These are phyloP conservation scores for Blastobotrys elegans DNA, from an alignment of 1,139 yeast genomes.

Conservation along the genomic window DNA sequence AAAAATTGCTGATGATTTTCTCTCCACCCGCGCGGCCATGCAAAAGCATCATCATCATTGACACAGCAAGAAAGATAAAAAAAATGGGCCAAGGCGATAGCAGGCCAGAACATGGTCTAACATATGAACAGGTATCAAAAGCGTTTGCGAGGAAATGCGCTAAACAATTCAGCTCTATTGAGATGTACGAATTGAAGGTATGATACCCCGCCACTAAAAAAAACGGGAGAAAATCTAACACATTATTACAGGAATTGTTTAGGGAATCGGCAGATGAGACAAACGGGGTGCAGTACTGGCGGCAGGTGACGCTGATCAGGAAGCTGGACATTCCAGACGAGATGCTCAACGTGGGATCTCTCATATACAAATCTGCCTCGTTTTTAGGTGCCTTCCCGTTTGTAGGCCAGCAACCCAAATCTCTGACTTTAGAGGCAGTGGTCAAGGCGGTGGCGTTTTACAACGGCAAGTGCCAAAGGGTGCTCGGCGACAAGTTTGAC, in stretches of 20 bases:
- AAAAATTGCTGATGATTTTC: not conserved
- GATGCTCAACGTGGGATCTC: constrained; percentile 29
- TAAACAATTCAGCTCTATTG: constrained; percentile 37
- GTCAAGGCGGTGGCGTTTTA: constrained; percentile 42
- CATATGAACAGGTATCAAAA: constrained; percentile 32
- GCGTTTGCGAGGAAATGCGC: constrained; percentile 37
- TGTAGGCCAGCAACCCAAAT: constrained; percentile 31
- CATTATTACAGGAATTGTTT: constrained; percentile 19
- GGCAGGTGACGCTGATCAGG: constrained; percentile 29
- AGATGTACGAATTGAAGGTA: constrained; percentile 37
- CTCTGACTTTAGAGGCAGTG: constrained; percentile 41
- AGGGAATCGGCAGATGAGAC: constrained; percentile 24
- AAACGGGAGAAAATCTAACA: not conserved
- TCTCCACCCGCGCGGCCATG: too few species aligned
- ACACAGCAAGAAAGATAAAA: not conserved
- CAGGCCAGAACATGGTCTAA: constrained; percentile 16
- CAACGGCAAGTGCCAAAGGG: constrained; percentile 33
- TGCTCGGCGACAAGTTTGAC: constrained; percentile 35
- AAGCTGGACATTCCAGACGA: constrained; percentile 26
- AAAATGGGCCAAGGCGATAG: constrained; percentile 13
- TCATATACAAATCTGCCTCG: constrained; percentile 35
- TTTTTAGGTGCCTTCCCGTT: constrained; percentile 44
- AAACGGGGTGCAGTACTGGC: constrained; percentile 33
- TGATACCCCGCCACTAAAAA: not conserved
- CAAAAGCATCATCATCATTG: too few species aligned